Evolutionary conservation across 257 asterid genomes (phyloP).

Genomic region (Thymus quinquecostatus): DNA sequence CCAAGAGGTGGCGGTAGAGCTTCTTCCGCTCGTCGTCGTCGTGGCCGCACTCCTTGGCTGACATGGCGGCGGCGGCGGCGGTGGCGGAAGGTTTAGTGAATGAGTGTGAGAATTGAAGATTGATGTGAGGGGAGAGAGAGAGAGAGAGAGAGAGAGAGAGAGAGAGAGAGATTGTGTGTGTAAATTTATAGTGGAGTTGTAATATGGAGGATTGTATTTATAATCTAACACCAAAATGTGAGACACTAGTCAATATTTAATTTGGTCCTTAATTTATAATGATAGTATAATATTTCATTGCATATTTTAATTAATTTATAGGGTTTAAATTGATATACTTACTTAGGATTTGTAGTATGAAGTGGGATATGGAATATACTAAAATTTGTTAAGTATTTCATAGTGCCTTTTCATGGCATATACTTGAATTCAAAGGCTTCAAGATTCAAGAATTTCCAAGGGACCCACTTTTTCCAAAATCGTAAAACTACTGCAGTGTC

Average conservation of each 20-base stretch:
- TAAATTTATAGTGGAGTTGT: slow-evolving; percentile 29
- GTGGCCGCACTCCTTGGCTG: slow-evolving; percentile 56
- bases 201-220: neutral
- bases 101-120: neutral
- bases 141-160: neutral
- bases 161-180: neutral
- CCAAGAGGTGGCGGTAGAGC: slow-evolving; percentile 43
- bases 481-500: too few relatives aligned
- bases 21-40: slow-evolving; percentile 37
- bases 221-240: neutral
- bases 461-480: slow-evolving; percentile 25
- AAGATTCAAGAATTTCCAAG: slow-evolving; percentile 36
- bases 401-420: slow-evolving; percentile 30
- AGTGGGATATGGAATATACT: slow-evolving; percentile 38
- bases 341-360: slow-evolving; percentile 33
- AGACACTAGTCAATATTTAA: too few relatives aligned
- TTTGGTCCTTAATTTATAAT: too few relatives aligned
- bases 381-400: neutral
- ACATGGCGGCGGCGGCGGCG: slow-evolving; percentile 33
- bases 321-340: neutral
- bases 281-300: too few relatives aligned
- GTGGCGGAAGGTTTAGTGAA: neutral
- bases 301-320: too few relatives aligned
- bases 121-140: neutral
- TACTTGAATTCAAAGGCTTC: slow-evolving; percentile 39